Conservation (phyloP, 2,329 filamentous ascomycete genomes). For the Hypoxylon sp. region DNA sequence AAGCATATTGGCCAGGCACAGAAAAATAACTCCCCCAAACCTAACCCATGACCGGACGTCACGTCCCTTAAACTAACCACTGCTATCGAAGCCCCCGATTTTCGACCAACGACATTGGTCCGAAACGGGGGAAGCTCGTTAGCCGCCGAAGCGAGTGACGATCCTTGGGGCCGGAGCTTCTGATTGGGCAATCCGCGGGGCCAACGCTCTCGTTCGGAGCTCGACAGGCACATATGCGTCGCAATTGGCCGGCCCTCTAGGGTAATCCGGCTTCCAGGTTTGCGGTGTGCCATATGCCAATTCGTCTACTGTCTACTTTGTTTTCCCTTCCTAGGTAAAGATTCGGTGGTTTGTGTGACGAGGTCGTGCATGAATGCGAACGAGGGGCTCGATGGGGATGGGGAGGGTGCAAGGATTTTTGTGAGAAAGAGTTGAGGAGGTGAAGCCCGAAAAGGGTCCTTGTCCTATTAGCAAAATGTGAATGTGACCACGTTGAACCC, state of each 20-base stretch:
- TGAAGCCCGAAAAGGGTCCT: constrained; percentile 21
- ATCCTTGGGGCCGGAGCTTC: constrained; percentile 6
- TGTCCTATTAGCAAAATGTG: constrained; percentile 9
- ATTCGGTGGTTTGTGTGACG: constrained; percentile 28
- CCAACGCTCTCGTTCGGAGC: not conserved
- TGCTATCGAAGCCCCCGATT: constrained; percentile 20
- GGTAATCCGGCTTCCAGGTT: constrained; percentile 24
- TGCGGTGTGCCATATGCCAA: constrained; percentile 9
- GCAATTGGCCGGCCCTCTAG: constrained; percentile 17
- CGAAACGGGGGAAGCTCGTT: not conserved
- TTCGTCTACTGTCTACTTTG: constrained; percentile 31
- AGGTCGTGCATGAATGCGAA: constrained; percentile 19
- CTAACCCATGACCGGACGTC: constrained; percentile 17
- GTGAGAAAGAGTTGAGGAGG: constrained; percentile 12
- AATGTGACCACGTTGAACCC: constrained; percentile 24
- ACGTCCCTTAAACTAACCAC: constrained; percentile 15
- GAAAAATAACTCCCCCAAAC: constrained; percentile 2
- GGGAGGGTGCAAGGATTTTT: constrained; percentile 3
- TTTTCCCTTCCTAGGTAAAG: constrained; percentile 17
- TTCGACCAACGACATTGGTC: constrained; percentile 25
- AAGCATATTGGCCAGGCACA: not conserved
- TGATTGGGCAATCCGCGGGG: constrained; percentile 20
- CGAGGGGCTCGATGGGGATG: constrained; percentile 12
- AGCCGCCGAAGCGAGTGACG: constrained; percentile 27
- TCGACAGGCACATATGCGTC: constrained; percentile 2